Evolutionary conservation across 176 grass and related monocot genomes (phyloP).

Genomic region (Ananas comosus): DNA sequence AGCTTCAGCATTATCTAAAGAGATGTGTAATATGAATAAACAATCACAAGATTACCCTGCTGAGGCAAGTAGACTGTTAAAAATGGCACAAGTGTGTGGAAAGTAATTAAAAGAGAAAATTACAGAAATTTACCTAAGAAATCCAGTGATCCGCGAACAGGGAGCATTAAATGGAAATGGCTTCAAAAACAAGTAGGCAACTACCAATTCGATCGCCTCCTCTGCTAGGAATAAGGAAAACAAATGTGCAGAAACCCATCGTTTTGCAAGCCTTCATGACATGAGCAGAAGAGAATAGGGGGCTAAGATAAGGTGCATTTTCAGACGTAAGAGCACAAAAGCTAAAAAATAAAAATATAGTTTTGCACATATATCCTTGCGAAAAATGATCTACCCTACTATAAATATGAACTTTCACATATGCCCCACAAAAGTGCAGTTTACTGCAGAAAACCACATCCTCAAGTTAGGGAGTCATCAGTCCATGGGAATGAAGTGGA

Average conservation of each 20-base stretch:
- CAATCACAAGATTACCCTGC: no score
- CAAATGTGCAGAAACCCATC: constrained; percentile 88
- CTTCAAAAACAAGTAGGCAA: constrained; percentile 88
- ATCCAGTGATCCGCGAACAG: constrained; percentile 73
- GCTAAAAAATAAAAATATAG: no score
- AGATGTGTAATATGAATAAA: no score
- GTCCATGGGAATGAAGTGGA: no score
- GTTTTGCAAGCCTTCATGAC: constrained; percentile 74
- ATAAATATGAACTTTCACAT: no score
- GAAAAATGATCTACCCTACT: no score
- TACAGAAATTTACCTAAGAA: constrained; percentile 54
- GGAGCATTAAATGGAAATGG: constrained; percentile 69
- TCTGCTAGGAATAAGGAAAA: constrained; percentile 86
- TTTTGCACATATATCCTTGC: no score
- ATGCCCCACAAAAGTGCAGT: neutral
- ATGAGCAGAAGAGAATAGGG: neutral
- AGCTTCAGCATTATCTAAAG: neutral
- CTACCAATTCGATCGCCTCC: constrained; percentile 83
- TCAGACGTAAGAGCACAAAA: neutral
- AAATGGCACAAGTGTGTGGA: neutral
- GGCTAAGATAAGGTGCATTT: neutral
- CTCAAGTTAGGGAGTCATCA: no score
- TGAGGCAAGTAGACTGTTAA: no score
- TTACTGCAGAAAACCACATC: no score
- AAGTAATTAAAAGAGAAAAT: neutral